Conservation (phyloP, 768 basidiomycete genomes). For the Russula dissimulans region DNA sequence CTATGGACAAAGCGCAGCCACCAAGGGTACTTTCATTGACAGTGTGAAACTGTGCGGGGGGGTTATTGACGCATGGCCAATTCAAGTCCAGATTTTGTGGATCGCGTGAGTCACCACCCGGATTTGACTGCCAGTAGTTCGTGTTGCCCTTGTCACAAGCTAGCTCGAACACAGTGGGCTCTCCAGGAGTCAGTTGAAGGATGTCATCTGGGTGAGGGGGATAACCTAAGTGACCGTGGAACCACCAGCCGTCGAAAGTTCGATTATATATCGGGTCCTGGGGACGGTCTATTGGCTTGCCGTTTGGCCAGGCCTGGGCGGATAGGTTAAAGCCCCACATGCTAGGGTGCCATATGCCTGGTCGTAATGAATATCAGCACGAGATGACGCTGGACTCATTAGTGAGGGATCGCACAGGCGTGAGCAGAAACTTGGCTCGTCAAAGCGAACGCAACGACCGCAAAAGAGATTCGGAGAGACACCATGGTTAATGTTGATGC, state of each 20-base stretch:
- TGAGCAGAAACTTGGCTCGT: constrained; percentile 6
- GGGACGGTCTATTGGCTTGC: constrained; percentile 24
- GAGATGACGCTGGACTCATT: not conserved
- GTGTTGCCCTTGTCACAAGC: constrained; percentile 30
- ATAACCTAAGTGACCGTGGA: constrained; percentile 27
- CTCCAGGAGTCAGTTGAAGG: constrained; percentile 28
- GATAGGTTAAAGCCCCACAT: constrained; percentile 36
- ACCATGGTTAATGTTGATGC: not conserved
- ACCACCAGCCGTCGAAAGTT: constrained; percentile 31
- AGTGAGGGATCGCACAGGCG: not conserved
- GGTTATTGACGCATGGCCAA: constrained; percentile 22
- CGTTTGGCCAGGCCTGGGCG: not conserved
- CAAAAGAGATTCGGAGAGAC: not conserved
- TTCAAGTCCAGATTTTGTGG: constrained; percentile 19
- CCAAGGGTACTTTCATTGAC: constrained; percentile 26
- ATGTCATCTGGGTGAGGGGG: constrained; percentile 28
- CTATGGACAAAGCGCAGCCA: constrained; percentile 36
- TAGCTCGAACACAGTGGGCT: constrained; percentile 19
- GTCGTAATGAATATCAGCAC: not conserved
- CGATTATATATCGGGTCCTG: constrained; percentile 28
- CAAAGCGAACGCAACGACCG: not conserved
- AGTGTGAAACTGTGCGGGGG: constrained; percentile 25
- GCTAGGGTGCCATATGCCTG: constrained; percentile 27
- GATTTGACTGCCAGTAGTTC: constrained; percentile 17
- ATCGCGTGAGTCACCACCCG: constrained; percentile 23